Evolutionary conservation across 2,329 filamentous ascomycete species (phyloP), one percentile per base, ranked within the genome.

Genomic region (Aspergillus piperis): DNA sequence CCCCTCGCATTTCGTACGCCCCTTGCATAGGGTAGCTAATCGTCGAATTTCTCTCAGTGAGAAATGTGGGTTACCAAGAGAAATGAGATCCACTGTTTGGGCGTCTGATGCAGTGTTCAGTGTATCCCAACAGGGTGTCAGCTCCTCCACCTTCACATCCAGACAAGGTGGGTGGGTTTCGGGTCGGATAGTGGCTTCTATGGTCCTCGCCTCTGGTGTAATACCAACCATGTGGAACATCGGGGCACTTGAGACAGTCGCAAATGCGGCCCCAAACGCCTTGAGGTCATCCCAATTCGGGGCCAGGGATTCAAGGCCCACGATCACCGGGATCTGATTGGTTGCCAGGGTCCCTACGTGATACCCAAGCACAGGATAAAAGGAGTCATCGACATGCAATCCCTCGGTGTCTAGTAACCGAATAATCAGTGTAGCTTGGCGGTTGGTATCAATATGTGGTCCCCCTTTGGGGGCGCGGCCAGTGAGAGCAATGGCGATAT

Each of bases 31-130:
- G 0, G 17, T 8, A 5, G 10, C 17, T 0, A 54, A n/a, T 8
- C 15, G 13, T 10, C 23, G 3, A 54, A 54, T 7, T 80, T 70
- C 58, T 4, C 68, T 64, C 0, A 75, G 58, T 0, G 79, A 77
- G 58, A 81, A 80, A 56, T 81, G 79, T 1, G 80, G 80, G 44
- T 80, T 82, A 1, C 80, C 80, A 0, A 82, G 67, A 1, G 79
- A 81, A 0, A 81, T 52, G 0, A 82, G 63, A 13, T 73, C 71
- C 1, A 81, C 69, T 0, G 65, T 52, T 3, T 27, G n/a, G 8
- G 2, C 15, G 38, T 62, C 53, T 4, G 25, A 17, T 7, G 59
- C 62, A 5, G 57, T 68, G 57, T 68, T 73, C 4, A 74, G 60
- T 3, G 59, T 47, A 1, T 58, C 7, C 68, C 67, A 69, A 19